Conservation (phyloP, 306 rosid species). For the Rosa persica region DNA sequence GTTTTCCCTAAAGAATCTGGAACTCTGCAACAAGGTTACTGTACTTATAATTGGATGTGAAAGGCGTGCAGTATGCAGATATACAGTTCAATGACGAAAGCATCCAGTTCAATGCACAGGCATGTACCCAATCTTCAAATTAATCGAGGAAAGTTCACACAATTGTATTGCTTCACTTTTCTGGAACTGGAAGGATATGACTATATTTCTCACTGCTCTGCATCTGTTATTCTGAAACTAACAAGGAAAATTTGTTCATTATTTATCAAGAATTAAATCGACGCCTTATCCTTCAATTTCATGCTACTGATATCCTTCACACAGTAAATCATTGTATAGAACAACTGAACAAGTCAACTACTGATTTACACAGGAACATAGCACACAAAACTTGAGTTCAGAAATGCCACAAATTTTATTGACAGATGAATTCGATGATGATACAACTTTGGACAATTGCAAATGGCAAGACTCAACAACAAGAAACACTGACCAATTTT, state of each 20-base stretch:
- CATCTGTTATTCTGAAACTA: neutral
- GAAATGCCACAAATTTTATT: slow-evolving; percentile 25
- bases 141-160: neutral
- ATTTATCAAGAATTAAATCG: neutral
- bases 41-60: too few relatives aligned
- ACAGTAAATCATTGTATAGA: neutral
- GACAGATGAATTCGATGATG: slow-evolving; percentile 33
- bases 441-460: slow-evolving; percentile 42
- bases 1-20: too few relatives aligned
- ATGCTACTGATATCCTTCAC: neutral
- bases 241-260: neutral
- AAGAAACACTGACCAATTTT: slow-evolving; percentile 49
- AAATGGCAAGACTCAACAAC: slow-evolving; percentile 33
- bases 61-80: too few relatives aligned
- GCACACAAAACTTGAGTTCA: neutral
- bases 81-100: too few relatives aligned
- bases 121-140: too few relatives aligned
- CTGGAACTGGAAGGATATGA: neutral
- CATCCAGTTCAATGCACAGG: too few relatives aligned
- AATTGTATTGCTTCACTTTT: neutral
- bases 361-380: neutral
- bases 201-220: neutral
- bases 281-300: too few relatives aligned
- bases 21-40: too few relatives aligned
- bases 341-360: neutral